Conservation (phyloP, 306 rosid species). For the Styphnolobium japonicum region DNA sequence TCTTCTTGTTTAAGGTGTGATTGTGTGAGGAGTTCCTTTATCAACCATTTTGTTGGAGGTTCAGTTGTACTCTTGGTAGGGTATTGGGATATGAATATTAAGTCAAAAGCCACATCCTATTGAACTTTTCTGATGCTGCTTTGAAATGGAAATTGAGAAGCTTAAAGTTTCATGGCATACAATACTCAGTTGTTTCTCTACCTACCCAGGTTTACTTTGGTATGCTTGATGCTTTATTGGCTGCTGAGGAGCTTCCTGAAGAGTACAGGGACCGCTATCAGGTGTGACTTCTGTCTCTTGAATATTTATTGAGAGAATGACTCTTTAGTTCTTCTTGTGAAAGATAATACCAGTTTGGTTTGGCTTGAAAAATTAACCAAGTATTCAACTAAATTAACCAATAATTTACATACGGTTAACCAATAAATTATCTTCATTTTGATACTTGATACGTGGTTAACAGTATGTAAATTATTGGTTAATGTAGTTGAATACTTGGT, state of each 20-base stretch:
- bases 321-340: too few relatives aligned
- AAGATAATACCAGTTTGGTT: too few relatives aligned
- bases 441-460: too few relatives aligned
- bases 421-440: too few relatives aligned
- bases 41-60: neutral
- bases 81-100: neutral
- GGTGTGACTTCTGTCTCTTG: conserved; percentile 43
- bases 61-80: neutral
- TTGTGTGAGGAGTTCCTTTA: conserved; percentile 4
- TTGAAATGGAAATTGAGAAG: conserved; percentile 21
- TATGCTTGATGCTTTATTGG: conserved; percentile 98
- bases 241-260: conserved; percentile 95
- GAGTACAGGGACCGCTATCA: conserved; percentile 84
- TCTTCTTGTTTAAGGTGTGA: neutral
- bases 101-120: neutral
- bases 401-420: too few relatives aligned
- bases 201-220: conserved; percentile 86
- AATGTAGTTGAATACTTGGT: too few relatives aligned
- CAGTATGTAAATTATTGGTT: too few relatives aligned
- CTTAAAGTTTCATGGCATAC: conserved; percentile 7
- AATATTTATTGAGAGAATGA: too few relatives aligned
- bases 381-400: too few relatives aligned
- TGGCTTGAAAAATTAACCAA: too few relatives aligned
- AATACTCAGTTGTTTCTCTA: conserved; percentile 28
- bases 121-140: neutral